Percentiles rank a stretch among this genome's conserved stretches.
Conservation (phyloP, 805 yeast species). For the Yarrowia sp. region DNA sequence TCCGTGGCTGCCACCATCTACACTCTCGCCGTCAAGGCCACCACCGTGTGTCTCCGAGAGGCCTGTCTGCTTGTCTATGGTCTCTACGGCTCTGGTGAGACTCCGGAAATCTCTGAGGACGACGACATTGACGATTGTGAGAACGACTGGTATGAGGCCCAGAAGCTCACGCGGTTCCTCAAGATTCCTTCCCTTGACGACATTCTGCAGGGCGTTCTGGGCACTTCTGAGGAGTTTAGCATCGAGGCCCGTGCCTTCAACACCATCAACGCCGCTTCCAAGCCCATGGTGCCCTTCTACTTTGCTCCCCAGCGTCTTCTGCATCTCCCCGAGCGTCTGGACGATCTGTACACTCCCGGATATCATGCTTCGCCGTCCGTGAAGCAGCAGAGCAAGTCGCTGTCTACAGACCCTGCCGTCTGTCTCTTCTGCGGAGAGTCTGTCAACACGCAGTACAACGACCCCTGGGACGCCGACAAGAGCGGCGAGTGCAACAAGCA, state of each 20-base stretch:
- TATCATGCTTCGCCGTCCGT: slow-evolving; percentile 37
- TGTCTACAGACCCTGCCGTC: slow-evolving; percentile 74
- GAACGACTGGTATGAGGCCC: slow-evolving; percentile 57
- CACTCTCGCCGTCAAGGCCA: slow-evolving; percentile 61
- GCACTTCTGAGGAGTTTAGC: slow-evolving; percentile 4
- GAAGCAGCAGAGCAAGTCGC: slow-evolving; percentile 20
- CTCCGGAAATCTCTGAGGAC: slow-evolving; percentile 45
- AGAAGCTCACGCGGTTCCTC: slow-evolving; percentile 59
- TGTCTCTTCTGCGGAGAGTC: slow-evolving; percentile 79
- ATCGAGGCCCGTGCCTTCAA: slow-evolving; percentile 18
- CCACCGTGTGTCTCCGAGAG: slow-evolving; percentile 71
- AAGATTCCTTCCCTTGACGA: slow-evolving; percentile 52
- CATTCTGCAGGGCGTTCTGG: slow-evolving; percentile 32
- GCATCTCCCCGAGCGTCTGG: slow-evolving; percentile 70
- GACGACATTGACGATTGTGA: slow-evolving; percentile 43
- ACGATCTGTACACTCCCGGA: slow-evolving; percentile 63
- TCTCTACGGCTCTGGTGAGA: slow-evolving; percentile 57
- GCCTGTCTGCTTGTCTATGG: slow-evolving; percentile 64
- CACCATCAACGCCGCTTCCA: slow-evolving; percentile 7
- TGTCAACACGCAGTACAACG: slow-evolving; percentile 36
- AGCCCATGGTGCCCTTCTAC: slow-evolving; percentile 20
- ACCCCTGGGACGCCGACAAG: slow-evolving; percentile 45
- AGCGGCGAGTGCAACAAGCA: slow-evolving; percentile 86
- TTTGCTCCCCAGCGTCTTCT: slow-evolving; percentile 46
- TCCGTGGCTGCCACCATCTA: slow-evolving; percentile 48